These are phyloP conservation scores for Dissophora ornata DNA, from an alignment of 192 early-diverging fungal genomes.

Conservation along the genomic window DNA sequence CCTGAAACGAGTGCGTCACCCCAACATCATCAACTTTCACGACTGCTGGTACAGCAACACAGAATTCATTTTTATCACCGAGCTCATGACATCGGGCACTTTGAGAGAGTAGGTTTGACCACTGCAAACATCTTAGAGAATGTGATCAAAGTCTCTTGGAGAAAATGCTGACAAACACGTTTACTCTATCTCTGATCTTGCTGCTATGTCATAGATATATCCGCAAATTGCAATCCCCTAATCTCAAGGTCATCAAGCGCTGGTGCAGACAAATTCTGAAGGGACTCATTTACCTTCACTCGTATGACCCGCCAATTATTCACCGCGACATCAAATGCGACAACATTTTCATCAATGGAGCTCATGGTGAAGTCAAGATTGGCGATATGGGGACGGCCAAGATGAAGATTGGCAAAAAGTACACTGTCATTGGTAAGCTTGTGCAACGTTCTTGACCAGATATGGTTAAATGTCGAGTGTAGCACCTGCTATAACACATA, in stretches of 20 bases:
- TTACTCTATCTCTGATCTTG: background rate
- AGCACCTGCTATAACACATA: background rate
- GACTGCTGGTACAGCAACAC: conserved; percentile 78
- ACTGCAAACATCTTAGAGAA: no score
- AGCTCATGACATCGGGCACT: conserved; percentile 89
- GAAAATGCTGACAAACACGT: no score
- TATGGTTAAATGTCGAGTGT: no score
- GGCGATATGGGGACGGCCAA: conserved; percentile 89
- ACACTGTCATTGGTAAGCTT: conserved; percentile 79
- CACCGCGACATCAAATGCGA: conserved; percentile 88
- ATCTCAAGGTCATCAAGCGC: conserved; percentile 81
- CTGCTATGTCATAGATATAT: conserved; percentile 64
- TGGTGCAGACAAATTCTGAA: conserved; percentile 85
- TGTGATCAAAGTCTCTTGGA: no score
- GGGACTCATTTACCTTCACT: conserved; percentile 81
- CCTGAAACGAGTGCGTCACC: conserved; percentile 80
- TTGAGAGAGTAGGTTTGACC: conserved; percentile 77
- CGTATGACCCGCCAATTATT: conserved; percentile 81
- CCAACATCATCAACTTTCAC: conserved; percentile 86
- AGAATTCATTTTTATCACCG: conserved; percentile 85
- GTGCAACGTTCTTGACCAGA: background rate
- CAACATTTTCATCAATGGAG: conserved; percentile 89
- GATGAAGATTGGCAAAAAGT: conserved; percentile 88
- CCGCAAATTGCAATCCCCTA: conserved; percentile 75
- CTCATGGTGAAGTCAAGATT: conserved; percentile 86